Conservation (phyloP, 2,329 filamentous ascomycete species). For the Stachybotrys echinatus region DNA sequence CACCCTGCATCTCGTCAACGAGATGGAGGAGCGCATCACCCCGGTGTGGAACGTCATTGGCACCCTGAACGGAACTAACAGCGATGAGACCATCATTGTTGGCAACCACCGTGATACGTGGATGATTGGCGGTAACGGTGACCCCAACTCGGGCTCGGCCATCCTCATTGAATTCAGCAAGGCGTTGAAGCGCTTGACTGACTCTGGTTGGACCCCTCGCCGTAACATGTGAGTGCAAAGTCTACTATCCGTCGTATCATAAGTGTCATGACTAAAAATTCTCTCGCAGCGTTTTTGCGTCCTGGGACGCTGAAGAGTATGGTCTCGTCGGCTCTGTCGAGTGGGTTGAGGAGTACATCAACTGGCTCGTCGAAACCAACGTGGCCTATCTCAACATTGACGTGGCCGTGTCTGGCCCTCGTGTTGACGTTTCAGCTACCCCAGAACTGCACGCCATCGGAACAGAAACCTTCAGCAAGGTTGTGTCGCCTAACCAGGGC, state of each 20-base stretch:
- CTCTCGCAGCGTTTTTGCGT: slow-evolving; percentile 70
- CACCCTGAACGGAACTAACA: slow-evolving; percentile 69
- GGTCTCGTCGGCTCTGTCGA: slow-evolving; percentile 76
- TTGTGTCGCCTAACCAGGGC: slow-evolving; percentile 57
- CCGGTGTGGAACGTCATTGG: slow-evolving; percentile 77
- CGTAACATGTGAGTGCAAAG: slow-evolving; percentile 51
- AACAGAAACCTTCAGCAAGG: slow-evolving; percentile 53
- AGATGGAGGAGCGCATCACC: slow-evolving; percentile 64
- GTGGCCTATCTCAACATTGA: slow-evolving; percentile 81
- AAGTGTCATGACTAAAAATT: neutral
- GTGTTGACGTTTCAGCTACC: slow-evolving; percentile 53
- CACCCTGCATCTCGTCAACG: slow-evolving; percentile 59
- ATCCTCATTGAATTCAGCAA: slow-evolving; percentile 70
- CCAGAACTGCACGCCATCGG: slow-evolving; percentile 65
- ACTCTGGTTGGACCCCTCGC: slow-evolving; percentile 73
- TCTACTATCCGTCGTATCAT: neutral
- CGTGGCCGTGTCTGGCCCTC: slow-evolving; percentile 54
- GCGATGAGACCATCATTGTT: slow-evolving; percentile 66
- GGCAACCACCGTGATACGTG: slow-evolving; percentile 82
- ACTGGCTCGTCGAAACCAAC: slow-evolving; percentile 66
- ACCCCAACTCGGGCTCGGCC: slow-evolving; percentile 77
- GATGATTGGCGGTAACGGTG: slow-evolving; percentile 79
- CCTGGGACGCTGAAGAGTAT: slow-evolving; percentile 73
- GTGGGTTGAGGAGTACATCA: slow-evolving; percentile 79
- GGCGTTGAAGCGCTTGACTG: slow-evolving; percentile 63